Evolutionary conservation across 768 basidiomycete genomes (phyloP).

Genomic region (Russula compacta): DNA sequence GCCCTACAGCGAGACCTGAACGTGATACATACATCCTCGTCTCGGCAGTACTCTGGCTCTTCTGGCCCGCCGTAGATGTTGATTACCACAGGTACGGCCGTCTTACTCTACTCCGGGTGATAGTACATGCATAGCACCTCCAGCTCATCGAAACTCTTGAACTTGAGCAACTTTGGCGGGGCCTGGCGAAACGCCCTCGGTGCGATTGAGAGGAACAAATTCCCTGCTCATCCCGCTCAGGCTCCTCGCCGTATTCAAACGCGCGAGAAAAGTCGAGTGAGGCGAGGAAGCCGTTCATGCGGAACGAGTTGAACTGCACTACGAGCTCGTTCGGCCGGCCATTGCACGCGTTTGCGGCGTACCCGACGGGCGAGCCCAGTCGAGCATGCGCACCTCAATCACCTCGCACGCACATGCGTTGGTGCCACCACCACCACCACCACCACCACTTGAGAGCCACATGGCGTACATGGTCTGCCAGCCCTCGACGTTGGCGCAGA

Average conservation of each 20-base stretch:
- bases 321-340: constrained; percentile 29
- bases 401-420: constrained; percentile 24
- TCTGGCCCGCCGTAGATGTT: constrained; percentile 35
- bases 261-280: constrained; percentile 26
- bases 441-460: constrained; percentile 17
- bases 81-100: constrained; percentile 28
- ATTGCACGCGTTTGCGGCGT: constrained; percentile 28
- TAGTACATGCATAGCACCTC: constrained; percentile 37
- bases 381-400: constrained; percentile 6
- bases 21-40: constrained; percentile 26
- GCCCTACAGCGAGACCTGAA: background rate
- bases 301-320: constrained; percentile 27
- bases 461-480: constrained; percentile 23
- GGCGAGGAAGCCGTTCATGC: constrained; percentile 26
- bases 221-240: constrained; percentile 21
- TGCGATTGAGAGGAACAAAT: constrained; percentile 25
- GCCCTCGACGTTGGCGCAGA: constrained; percentile 34
- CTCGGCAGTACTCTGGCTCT: constrained; percentile 29
- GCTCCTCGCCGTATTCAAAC: constrained; percentile 12
- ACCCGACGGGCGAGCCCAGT: constrained; percentile 25
- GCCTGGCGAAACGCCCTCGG: constrained; percentile 30
- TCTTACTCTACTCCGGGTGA: constrained; percentile 27
- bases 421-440: too few relatives aligned
- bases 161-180: constrained; percentile 29
- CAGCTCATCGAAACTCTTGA: constrained; percentile 35